A percentile compares a stretch with the other conserved stretches of the same genome.
These are phyloP conservation scores for Scleromitrula shiraiana DNA, from an alignment of 2,329 filamentous ascomycete genomes.

Conservation along the genomic window DNA sequence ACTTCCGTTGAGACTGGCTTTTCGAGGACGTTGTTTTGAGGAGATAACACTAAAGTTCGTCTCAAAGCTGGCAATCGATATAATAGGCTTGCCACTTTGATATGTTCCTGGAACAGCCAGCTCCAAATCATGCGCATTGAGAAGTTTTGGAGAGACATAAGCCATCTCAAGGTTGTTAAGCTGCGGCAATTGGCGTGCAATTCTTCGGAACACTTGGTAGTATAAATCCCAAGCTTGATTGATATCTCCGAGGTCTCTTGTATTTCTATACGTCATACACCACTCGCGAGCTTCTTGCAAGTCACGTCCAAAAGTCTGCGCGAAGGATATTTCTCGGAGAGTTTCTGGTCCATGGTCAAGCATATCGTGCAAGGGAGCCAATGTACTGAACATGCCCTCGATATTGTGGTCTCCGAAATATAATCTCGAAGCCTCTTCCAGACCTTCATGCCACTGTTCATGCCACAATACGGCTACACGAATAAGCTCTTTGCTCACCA, in stretches of 20 bases:
- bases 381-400: slow-evolving; percentile 88
- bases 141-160: slow-evolving; percentile 91
- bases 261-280: slow-evolving; percentile 85
- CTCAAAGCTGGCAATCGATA: slow-evolving; percentile 84
- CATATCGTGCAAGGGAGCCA: slow-evolving; percentile 85
- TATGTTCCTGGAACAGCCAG: slow-evolving; percentile 96
- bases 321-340: slow-evolving; percentile 90
- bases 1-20: slow-evolving; percentile 79
- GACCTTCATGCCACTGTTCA: slow-evolving; percentile 95
- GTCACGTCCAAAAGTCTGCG: slow-evolving; percentile 93
- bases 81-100: slow-evolving; percentile 66
- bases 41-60: slow-evolving; percentile 85
- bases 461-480: slow-evolving; percentile 97
- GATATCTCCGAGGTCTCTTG: slow-evolving; percentile 85
- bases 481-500: slow-evolving; percentile 94
- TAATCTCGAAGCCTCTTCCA: slow-evolving; percentile 90
- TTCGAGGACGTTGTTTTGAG: slow-evolving; percentile 91
- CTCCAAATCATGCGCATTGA: slow-evolving; percentile 77
- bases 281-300: slow-evolving; percentile 92
- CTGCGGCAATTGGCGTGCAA: slow-evolving; percentile 86
- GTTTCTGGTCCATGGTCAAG: slow-evolving; percentile 89
- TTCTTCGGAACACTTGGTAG: slow-evolving; percentile 95
- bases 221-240: slow-evolving; percentile 99
- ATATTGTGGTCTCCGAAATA: slow-evolving; percentile 99
- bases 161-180: slow-evolving; percentile 88